These are phyloP conservation scores for Vanrija sp. DNA, from an alignment of 1,284 basidiomycete genomes.

Conservation along the genomic window DNA sequence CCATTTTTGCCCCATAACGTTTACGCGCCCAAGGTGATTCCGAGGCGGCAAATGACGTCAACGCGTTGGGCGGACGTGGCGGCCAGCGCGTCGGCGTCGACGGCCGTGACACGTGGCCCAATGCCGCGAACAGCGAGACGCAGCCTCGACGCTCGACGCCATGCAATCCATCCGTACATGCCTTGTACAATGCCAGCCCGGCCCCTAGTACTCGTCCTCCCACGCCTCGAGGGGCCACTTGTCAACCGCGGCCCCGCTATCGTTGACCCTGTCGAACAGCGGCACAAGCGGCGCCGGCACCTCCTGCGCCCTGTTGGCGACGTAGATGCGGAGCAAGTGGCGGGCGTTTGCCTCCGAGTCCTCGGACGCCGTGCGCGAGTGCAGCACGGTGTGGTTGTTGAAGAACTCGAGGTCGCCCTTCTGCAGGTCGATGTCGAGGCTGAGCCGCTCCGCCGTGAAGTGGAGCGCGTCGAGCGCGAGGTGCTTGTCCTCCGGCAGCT, in stretches of 20 bases:
- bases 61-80: too few relatives aligned
- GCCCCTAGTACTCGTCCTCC: slow-evolving; percentile 4
- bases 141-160: too few relatives aligned
- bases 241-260: not conserved
- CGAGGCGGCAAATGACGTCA: too few relatives aligned
- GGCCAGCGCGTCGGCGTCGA: too few relatives aligned
- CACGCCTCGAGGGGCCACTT: slow-evolving; percentile 19
- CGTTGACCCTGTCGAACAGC: not conserved
- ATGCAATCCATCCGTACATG: too few relatives aligned
- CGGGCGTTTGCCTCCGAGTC: slow-evolving; percentile 19
- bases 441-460: slow-evolving; percentile 26
- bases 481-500: slow-evolving; percentile 22
- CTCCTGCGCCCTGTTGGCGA: slow-evolving; percentile 14
- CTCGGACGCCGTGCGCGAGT: slow-evolving; percentile 16
- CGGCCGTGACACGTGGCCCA: too few relatives aligned
- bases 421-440: slow-evolving; percentile 24
- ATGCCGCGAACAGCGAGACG: too few relatives aligned
- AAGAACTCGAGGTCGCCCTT: slow-evolving; percentile 31
- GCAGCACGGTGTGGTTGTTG: slow-evolving; percentile 26
- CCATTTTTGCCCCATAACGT: too few relatives aligned
- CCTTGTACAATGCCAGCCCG: too few relatives aligned
- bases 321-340: slow-evolving; percentile 21
- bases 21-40: too few relatives aligned
- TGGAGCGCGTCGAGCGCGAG: slow-evolving; percentile 30
- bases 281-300: slow-evolving; percentile 7